These are phyloP conservation scores for Neonectria neomacrospora DNA, from an alignment of 2,329 filamentous ascomycete genomes.

Conservation along the genomic window DNA sequence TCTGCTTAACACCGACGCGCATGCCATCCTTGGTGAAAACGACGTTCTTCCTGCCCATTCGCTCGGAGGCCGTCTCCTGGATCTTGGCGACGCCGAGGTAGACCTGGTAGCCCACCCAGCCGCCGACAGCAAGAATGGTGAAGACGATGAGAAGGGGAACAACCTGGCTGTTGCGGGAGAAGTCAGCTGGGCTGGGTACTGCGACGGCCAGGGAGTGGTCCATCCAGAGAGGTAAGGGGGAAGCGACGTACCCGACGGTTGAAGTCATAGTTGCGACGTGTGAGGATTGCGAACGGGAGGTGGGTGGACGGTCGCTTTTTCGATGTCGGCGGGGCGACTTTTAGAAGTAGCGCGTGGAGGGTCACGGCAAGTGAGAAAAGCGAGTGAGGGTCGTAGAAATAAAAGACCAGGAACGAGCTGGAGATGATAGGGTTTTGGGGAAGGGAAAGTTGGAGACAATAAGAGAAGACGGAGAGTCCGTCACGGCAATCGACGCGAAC, in stretches of 20 bases:
- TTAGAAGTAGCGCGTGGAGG: constrained; percentile 4
- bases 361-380: not conserved
- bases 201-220: not conserved
- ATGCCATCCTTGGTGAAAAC: constrained; percentile 80
- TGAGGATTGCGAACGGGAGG: not conserved
- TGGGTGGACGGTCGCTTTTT: not conserved
- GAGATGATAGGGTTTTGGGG: not conserved
- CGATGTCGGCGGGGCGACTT: constrained; percentile 6
- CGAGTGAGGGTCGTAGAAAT: not conserved
- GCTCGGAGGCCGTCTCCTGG: constrained; percentile 70
- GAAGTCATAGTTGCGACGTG: constrained; percentile 37
- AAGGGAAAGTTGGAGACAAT: not conserved
- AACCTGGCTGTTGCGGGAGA: constrained; percentile 60
- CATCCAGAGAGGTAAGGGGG: not conserved
- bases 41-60: constrained; percentile 81
- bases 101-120: constrained; percentile 77
- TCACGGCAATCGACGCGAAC: not conserved
- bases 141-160: constrained; percentile 75
- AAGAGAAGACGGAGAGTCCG: not conserved
- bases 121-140: constrained; percentile 68
- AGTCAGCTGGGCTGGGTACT: constrained; percentile 20
- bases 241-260: constrained; percentile 35
- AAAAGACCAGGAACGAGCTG: not conserved
- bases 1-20: constrained; percentile 75
- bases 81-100: constrained; percentile 76